These are phyloP conservation scores for Alternaria metachromatica DNA, from an alignment of 2,329 filamentous ascomycete species.

Conservation along the genomic window DNA sequence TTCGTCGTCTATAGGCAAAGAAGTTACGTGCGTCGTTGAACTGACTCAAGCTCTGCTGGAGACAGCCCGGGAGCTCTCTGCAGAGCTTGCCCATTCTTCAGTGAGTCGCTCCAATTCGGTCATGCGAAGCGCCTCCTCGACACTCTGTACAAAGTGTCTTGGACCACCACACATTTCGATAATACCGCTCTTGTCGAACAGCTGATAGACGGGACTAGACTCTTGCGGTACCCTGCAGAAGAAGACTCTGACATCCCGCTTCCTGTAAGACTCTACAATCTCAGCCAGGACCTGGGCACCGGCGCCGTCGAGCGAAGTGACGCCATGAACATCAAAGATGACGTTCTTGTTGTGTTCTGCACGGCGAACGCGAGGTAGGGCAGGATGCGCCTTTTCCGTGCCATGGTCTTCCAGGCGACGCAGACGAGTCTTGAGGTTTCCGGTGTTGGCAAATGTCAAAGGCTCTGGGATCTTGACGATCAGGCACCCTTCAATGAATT, in stretches of 20 bases:
- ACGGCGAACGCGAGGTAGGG: conserved; percentile 77
- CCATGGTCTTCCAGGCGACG: conserved; percentile 88
- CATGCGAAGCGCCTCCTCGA: conserved; percentile 82
- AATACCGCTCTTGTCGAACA: conserved; percentile 83
- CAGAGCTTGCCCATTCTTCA: conserved; percentile 43
- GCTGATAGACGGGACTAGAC: conserved; percentile 67
- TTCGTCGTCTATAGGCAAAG: background rate
- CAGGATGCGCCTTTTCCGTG: conserved; percentile 83
- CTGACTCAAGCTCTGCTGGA: conserved; percentile 10
- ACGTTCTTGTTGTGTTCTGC: conserved; percentile 88
- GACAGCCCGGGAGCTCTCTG: conserved; percentile 27
- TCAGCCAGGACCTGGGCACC: conserved; percentile 90
- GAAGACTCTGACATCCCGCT: conserved; percentile 77
- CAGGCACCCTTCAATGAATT: conserved; percentile 89
- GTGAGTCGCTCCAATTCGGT: conserved; percentile 72
- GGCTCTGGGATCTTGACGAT: conserved; percentile 99
- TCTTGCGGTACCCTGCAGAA: conserved; percentile 66
- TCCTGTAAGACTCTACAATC: conserved; percentile 82
- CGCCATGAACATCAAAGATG: conserved; percentile 98
- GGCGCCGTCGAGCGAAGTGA: conserved; percentile 90
- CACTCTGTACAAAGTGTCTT: conserved; percentile 78
- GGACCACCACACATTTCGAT: conserved; percentile 81
- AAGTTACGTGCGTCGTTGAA: background rate
- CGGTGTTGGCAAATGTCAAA: conserved; percentile 95
- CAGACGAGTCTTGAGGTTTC: conserved; percentile 83